Evolutionary conservation across 306 rosid genomes (phyloP), one percentile per base, ranked within the genome.

Genomic region (Lathyrus tuberosus): DNA sequence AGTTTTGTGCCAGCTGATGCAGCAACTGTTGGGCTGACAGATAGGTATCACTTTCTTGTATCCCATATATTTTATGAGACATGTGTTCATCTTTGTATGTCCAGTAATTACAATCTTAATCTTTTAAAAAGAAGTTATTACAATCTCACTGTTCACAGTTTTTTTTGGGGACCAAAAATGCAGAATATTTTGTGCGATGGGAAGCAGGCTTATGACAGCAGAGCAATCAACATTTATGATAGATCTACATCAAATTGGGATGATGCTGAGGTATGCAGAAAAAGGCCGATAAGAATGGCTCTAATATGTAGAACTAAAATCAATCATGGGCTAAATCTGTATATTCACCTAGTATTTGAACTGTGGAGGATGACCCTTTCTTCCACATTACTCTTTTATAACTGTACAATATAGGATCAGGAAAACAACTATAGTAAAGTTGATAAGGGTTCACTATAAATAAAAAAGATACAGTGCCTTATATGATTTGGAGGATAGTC

Each of bases 1-100:
- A 90, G 99, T 80, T 94, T 86, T 76, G 96, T 94, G 73, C 98
- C 98, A 6, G 97, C 98, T 28, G 98, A 90, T 84, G 89, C 95
- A 72, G 98, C 98, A 79, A 90, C 92, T 6, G 88, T 94, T 80
- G 98, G 98, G 69, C 86, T 94, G 86, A 94, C 97, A 15, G 98
- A 94, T 80, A 90, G 98, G 98, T 90, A 44, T 56, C 76, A 40
- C 57, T n/a, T n/a, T n/a, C n/a, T 60, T 69, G 13, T 49, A 49
- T 74, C 72, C 63, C 53, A 44, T 48, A 72, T 71, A 51, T 73
- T 70, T 76, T 75, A 37, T 54, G 53, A 43, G 65, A 71, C 49
- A 58, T 20, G 16, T 26, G 42, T 74, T 69, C 51, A 61, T 31
- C 42, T 40, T 15, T 71, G 58, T 56, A 28, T 33, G 17, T 65